Evolutionary conservation across 495 filamentous ascomycete genomes (phyloP).

Genomic region (Clavariopsis aquatica): DNA sequence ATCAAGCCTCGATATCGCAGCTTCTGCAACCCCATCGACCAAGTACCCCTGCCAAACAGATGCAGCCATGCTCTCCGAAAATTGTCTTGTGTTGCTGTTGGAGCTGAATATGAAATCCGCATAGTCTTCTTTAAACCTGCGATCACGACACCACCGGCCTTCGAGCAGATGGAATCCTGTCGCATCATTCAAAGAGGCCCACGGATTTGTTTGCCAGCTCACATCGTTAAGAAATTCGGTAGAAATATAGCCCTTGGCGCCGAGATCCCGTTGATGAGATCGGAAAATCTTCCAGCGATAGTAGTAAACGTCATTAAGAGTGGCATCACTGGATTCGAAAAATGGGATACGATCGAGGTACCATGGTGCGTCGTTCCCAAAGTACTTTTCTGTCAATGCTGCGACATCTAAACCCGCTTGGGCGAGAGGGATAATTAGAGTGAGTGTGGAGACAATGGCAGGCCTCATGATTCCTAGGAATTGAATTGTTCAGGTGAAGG

Average conservation of each 20-base stretch:
- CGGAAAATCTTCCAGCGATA: conserved; percentile 15
- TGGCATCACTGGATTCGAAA: conserved; percentile 3
- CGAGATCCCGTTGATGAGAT: conserved; percentile 12
- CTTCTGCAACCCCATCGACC: conserved; percentile 9
- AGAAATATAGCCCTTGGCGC: conserved; percentile 11
- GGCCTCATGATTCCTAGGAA: not conserved
- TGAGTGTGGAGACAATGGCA: not conserved
- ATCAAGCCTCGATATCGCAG: not conserved
- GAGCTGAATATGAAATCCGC: conserved; percentile 2
- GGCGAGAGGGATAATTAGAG: not conserved
- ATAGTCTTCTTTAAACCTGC: conserved; percentile 15
- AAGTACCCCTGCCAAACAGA: conserved; percentile 12
- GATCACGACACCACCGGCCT: conserved; percentile 11
- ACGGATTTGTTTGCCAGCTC: conserved; percentile 10
- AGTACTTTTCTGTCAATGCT: not conserved
- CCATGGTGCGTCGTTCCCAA: conserved; percentile 14
- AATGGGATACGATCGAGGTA: conserved; percentile 7
- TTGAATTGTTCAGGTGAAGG: not conserved
- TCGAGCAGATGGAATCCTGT: conserved; percentile 11
- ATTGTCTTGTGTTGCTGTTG: conserved; percentile 6
- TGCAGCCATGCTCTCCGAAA: conserved; percentile 12
- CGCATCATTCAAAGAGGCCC: conserved; percentile 15
- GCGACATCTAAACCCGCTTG: not conserved
- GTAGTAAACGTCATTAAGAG: conserved; percentile 6
- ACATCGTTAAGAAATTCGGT: conserved; percentile 19